phyloP scores from a whole-genome alignment of 2,329 filamentous ascomycete species.

The Phialocephala sp. region DNA sequence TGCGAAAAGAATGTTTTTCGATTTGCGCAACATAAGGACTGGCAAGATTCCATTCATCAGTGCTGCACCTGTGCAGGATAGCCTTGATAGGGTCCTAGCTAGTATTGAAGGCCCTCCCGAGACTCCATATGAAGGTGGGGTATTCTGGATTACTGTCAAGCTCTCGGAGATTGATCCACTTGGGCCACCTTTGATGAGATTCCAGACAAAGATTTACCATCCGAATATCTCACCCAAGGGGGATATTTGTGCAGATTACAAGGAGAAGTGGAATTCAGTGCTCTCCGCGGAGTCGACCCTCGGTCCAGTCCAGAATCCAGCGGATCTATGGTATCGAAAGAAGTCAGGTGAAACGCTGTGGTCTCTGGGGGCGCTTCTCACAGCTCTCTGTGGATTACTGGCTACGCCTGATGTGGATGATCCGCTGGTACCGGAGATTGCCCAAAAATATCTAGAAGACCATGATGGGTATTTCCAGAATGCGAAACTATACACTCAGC shows the following conservation, averaged over 20 bases:
- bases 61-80: conserved; percentile 30
- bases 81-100: conserved; percentile 33
- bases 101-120: conserved; percentile 38
- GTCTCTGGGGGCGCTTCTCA: conserved; percentile 30
- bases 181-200: conserved; percentile 28
- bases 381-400: conserved; percentile 32
- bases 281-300: conserved; percentile 7
- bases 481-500: conserved; percentile 27
- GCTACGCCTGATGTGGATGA: conserved; percentile 34
- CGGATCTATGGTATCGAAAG: conserved; percentile 20
- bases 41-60: conserved; percentile 36
- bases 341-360: conserved; percentile 11
- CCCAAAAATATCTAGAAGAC: conserved; percentile 30
- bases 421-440: conserved; percentile 35
- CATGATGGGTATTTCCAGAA: conserved; percentile 26
- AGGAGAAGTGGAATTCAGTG: conserved; percentile 28
- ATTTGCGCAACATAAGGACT: conserved; percentile 32
- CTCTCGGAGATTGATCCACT: conserved; percentile 13
- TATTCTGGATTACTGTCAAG: conserved; percentile 35
- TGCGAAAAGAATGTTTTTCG: conserved; percentile 33
- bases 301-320: conserved; percentile 1
- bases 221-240: conserved; percentile 34
- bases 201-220: conserved; percentile 36
- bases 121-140: conserved; percentile 36
- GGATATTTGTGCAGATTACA: conserved; percentile 32